Evolutionary conservation across 2,329 filamentous ascomycete genomes (phyloP).

Genomic region (Chaetomiaceae sp.): DNA sequence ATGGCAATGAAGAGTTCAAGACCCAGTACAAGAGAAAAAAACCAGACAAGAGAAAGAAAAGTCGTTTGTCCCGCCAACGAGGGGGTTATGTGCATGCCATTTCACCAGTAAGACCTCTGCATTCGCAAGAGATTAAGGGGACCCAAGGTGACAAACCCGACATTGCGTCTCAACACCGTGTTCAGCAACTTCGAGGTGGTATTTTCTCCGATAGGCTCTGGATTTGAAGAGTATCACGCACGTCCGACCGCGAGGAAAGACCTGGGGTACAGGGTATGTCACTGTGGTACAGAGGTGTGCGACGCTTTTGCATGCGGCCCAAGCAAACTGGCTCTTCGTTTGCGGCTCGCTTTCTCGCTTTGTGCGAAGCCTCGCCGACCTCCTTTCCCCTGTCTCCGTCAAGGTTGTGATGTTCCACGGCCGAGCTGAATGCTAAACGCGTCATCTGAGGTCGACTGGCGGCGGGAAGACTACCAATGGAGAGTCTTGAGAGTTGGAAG

Average conservation of each 20-base stretch:
- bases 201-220: neutral
- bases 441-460: too few relatives aligned
- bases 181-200: neutral
- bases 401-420: too few relatives aligned
- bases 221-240: neutral
- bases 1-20: too few relatives aligned
- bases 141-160: constrained; percentile 1
- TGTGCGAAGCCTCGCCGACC: too few relatives aligned
- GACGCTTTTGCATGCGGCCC: neutral
- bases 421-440: too few relatives aligned
- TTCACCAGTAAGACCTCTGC: neutral
- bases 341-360: neutral
- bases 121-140: neutral
- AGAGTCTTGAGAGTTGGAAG: too few relatives aligned
- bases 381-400: too few relatives aligned
- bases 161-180: neutral
- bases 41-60: too few relatives aligned
- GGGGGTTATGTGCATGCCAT: constrained; percentile 1
- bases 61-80: too few relatives aligned
- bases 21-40: too few relatives aligned
- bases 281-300: neutral
- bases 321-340: neutral
- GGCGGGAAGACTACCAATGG: too few relatives aligned
- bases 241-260: neutral
- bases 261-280: constrained; percentile 4